Percentiles rank a stretch among this genome's conserved stretches.
phyloP scores from a whole-genome alignment of 768 basidiomycete species.

The Suillus sp. region DNA sequence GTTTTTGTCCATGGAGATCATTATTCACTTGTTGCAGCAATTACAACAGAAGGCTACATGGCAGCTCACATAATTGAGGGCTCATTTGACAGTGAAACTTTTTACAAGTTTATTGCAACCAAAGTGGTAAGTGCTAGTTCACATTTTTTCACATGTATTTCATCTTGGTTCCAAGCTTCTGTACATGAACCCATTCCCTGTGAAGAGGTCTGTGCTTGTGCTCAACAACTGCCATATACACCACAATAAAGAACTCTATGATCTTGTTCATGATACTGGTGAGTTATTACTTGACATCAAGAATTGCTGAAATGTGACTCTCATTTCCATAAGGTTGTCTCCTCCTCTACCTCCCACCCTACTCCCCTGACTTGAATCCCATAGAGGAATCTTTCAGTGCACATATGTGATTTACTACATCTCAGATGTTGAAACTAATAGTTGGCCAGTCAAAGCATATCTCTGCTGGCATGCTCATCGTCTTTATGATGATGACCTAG shows the following conservation, averaged over 20 bases:
- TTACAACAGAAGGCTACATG: slow-evolving; percentile 39
- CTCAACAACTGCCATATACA: slow-evolving; percentile 44
- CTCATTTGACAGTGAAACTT: neutral
- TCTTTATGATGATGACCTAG: slow-evolving; percentile 19
- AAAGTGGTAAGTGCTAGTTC: neutral
- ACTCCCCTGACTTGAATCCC: slow-evolving; percentile 40
- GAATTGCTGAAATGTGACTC: neutral
- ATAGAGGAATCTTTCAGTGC: slow-evolving; percentile 41
- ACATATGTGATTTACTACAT: slow-evolving; percentile 17
- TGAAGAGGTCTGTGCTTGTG: slow-evolving; percentile 32
- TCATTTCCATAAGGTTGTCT: slow-evolving; percentile 19
- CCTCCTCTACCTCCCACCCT: slow-evolving; percentile 36
- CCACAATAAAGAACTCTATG: slow-evolving; percentile 32
- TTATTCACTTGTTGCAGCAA: slow-evolving; percentile 38
- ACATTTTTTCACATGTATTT: too few relatives aligned
- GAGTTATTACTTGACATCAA: slow-evolving; percentile 5
- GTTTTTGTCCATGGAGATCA: slow-evolving; percentile 31
- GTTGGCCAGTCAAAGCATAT: slow-evolving; percentile 28
- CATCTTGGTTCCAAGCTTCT: slow-evolving; percentile 29
- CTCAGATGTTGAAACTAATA: slow-evolving; percentile 1
- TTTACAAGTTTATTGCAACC: neutral
- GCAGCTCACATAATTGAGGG: slow-evolving; percentile 17
- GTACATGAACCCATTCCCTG: slow-evolving; percentile 38
- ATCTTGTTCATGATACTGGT: slow-evolving; percentile 30
- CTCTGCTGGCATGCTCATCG: slow-evolving; percentile 22